Evolutionary conservation across 345 rosid species (phyloP), one percentile per base, ranked within the genome.

Genomic region (Sisymbrium irio): DNA sequence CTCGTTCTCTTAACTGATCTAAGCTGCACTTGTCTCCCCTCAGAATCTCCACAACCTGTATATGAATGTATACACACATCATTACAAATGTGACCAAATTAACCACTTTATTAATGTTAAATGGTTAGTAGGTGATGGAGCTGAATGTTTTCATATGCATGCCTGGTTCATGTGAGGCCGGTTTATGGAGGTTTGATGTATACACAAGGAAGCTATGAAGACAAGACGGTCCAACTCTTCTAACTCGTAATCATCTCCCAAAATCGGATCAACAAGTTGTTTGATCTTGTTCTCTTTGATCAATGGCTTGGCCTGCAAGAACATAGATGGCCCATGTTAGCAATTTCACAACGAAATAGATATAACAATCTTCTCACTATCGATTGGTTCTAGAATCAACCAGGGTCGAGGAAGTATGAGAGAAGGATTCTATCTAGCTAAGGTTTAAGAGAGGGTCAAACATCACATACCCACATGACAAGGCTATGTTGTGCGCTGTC

Each of bases 91-190:
- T 33, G 40, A 32, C 36, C 42, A 65, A 22, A 36, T 57, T 13
- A 13, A 30, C 37, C 33, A 32, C 17, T 20, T 28, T 28, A 47
- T 32, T 2, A 33, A 15, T 22, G 27, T 19, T 2, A 17, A 40
- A 11, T 76, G 11, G 41, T 57, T n/a, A 2, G 4, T 40, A 9
- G 28, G 9, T 45, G 28, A 19, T 28, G 42, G 15, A 68, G 58
- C 20, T 9, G 1, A 19, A 58, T 30, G 15, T 77, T 41, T 59
- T 37, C 12, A 4, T 32, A 36, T 36, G 75, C 86, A 65, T 86
- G 85, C 95, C 92, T 86, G 87, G 71, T 79, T 85, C 98, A 91
- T 88, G 15, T 84, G 88, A n/a, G 96, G 97, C 53, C 93, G 85
- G 14, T 84, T 69, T 7, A 45, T 53, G 18, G 98, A 67, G 72